Base-by-base conservation (phyloP, 352 stramenopile species). In the Globisporangium camurandrum region DNA sequence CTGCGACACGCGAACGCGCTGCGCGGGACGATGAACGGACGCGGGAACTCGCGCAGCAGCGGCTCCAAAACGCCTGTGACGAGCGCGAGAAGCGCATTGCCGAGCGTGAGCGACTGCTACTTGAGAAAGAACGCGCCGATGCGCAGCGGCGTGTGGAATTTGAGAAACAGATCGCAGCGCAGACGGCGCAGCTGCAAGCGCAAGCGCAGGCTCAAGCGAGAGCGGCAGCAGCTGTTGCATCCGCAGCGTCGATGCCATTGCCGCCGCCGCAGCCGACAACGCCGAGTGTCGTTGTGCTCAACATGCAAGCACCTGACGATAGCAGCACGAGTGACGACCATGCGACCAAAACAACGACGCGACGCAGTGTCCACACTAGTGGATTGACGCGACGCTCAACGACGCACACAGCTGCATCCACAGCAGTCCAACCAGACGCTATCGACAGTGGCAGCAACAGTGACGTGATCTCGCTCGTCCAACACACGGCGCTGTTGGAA, bases 211-310 rank as follows among this genome's bases (percentile, higher is more conserved):
- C 34, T 11, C 16, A 16, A 16, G 19, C 10, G 48, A 10, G 41
- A 22, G 37, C 44, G 19, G 41, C 36, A 39, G 14, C 26, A 26
- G 5, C 60, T 24, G 23, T 33, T 30, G 20, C 43, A 7, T 17
- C 52, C 26, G 22, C 46, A 22, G 11, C 45, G 24, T 17, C n/a
- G 36, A 41, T 16, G 33, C 9, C 33, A 20, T 12, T 17, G 33
- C n/a, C n/a, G n/a, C 30, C 14, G 30, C 30, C 14, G 30, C 30
- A 34, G 8, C 23, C 57, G 1, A 10, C 57, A 51, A 10, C 48
- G n/a, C 74, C 76, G 0, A 79, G 56, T 46, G 76, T 88, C 28
- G 69, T 86, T 19, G 74, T 86, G 1, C 51, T 86, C 16, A 85
- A 88, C 22, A 56, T 86, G 39, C 65, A 57, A 22, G 52, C 64